These are phyloP conservation scores for Tolypocladium tropicale DNA, from an alignment of 2,329 filamentous ascomycete genomes.

Conservation along the genomic window DNA sequence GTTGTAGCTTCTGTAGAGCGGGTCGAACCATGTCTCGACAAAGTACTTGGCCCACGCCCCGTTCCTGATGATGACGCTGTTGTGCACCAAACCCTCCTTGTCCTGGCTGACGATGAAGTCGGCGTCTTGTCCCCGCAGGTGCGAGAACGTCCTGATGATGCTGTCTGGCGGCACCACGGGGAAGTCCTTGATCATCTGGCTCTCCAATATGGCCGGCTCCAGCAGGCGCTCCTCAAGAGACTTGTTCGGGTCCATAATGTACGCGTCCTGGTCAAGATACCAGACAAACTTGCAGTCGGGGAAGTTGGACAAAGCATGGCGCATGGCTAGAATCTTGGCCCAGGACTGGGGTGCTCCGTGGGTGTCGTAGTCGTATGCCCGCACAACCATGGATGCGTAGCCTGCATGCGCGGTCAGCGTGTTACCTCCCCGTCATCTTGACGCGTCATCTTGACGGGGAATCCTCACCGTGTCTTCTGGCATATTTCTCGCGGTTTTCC, in stretches of 20 bases:
- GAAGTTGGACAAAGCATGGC: slow-evolving; percentile 75
- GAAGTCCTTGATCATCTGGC: slow-evolving; percentile 72
- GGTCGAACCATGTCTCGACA: slow-evolving; percentile 92
- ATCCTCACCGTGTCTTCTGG: slow-evolving; percentile 67
- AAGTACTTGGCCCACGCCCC: slow-evolving; percentile 92
- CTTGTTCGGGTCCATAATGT: slow-evolving; percentile 76
- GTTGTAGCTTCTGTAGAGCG: slow-evolving; percentile 86
- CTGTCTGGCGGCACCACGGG: slow-evolving; percentile 90
- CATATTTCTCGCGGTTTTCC: slow-evolving; percentile 78
- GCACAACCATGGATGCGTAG: slow-evolving; percentile 77
- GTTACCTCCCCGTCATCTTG: not conserved
- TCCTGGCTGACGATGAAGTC: slow-evolving; percentile 83
- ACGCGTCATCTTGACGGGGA: not conserved
- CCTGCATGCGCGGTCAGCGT: slow-evolving; percentile 38
- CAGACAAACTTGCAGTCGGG: slow-evolving; percentile 75
- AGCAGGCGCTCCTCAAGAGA: slow-evolving; percentile 64
- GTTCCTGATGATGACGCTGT: slow-evolving; percentile 70
- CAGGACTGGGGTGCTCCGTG: slow-evolving; percentile 51
- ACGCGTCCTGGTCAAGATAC: slow-evolving; percentile 72
- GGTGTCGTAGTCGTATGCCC: slow-evolving; percentile 65
- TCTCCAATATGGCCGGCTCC: slow-evolving; percentile 55
- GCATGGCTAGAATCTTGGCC: slow-evolving; percentile 73
- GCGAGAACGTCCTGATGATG: slow-evolving; percentile 87
- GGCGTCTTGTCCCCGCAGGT: slow-evolving; percentile 67
- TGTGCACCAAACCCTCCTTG: slow-evolving; percentile 62